Evolutionary conservation across 768 basidiomycete genomes (phyloP).

Genomic region (Trametes gibbosa): DNA sequence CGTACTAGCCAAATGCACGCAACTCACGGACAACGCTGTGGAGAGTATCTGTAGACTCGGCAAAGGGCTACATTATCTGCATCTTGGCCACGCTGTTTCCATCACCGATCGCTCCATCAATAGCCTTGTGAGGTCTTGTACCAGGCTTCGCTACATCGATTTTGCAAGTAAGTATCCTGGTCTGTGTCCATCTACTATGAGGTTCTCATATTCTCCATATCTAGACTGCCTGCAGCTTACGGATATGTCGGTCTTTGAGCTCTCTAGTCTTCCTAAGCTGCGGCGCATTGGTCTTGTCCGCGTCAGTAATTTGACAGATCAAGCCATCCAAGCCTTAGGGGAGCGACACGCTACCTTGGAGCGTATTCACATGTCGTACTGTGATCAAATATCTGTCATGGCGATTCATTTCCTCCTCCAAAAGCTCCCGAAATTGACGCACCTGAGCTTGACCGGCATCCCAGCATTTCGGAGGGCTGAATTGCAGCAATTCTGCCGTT

Average conservation of each 20-base stretch:
- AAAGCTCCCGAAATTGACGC: constrained; percentile 86
- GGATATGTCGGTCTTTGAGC: constrained; percentile 91
- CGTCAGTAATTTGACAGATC: constrained; percentile 89
- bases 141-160: constrained; percentile 90
- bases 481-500: constrained; percentile 85
- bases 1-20: constrained; percentile 61
- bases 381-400: constrained; percentile 90
- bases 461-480: constrained; percentile 83
- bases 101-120: constrained; percentile 91
- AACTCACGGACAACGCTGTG: constrained; percentile 78
- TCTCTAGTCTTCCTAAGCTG: constrained; percentile 84
- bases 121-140: constrained; percentile 80
- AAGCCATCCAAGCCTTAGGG: constrained; percentile 85
- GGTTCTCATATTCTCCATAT: neutral
- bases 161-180: constrained; percentile 74
- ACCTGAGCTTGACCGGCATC: constrained; percentile 97
- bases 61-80: constrained; percentile 91
- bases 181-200: neutral
- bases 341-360: constrained; percentile 86
- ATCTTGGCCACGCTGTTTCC: constrained; percentile 86
- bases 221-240: constrained; percentile 84
- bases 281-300: constrained; percentile 94
- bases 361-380: constrained; percentile 95
- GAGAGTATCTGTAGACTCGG: constrained; percentile 84
- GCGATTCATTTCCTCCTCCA: constrained; percentile 89